Conservation (phyloP, 305 asterid genomes). For the Solanum hybrid region DNA sequence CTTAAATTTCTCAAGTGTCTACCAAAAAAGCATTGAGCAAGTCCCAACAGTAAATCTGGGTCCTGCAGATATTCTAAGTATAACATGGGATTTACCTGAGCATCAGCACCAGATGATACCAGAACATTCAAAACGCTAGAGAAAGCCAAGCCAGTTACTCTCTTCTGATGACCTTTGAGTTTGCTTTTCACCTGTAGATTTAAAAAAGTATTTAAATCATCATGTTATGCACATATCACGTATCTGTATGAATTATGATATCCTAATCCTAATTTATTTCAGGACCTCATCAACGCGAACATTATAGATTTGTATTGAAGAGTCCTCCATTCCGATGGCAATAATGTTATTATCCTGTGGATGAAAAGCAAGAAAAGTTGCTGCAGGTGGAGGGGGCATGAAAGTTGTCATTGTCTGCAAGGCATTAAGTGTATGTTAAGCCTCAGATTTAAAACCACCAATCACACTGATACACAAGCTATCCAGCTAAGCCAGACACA, state of each 20-base stretch:
- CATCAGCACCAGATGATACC: slow-evolving; percentile 72
- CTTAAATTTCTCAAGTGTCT: background rate
- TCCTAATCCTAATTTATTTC: background rate
- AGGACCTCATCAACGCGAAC: slow-evolving; percentile 69
- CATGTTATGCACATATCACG: background rate
- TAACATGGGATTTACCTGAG: slow-evolving; percentile 39
- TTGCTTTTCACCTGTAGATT: slow-evolving; percentile 40
- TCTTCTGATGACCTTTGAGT: slow-evolving; percentile 62
- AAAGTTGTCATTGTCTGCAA: slow-evolving; percentile 73
- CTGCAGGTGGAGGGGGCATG: slow-evolving; percentile 82
- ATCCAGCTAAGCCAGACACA: background rate
- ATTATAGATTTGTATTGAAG: slow-evolving; percentile 64
- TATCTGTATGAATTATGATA: background rate
- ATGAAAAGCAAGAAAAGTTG: slow-evolving; percentile 72
- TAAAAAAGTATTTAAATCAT: background rate
- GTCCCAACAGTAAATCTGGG: background rate
- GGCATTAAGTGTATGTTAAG: background rate
- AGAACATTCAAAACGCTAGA: slow-evolving; percentile 41
- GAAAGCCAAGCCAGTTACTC: slow-evolving; percentile 75
- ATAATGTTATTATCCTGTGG: slow-evolving; percentile 72
- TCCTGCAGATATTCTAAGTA: background rate
- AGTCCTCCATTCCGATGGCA: slow-evolving; percentile 83
- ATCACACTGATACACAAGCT: background rate
- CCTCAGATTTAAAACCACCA: slow-evolving; percentile 4
- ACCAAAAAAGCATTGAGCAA: background rate